Evolutionary conservation across 164 flowering plant genomes (phyloP).

Genomic region (Cinnamomum chago): DNA sequence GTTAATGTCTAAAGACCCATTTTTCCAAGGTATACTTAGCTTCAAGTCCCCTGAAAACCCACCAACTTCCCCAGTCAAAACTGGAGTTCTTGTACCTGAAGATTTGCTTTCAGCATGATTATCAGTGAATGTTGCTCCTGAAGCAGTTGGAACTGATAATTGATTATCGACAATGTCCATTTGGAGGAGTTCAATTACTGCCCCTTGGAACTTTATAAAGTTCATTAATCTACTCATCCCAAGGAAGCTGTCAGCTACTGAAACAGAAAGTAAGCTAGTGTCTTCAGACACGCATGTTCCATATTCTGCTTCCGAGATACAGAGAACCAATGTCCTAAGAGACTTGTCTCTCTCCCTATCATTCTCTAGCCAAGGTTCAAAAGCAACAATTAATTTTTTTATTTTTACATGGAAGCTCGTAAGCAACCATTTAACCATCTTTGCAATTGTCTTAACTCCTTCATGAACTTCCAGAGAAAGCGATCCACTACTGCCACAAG

Average conservation of each 20-base stretch:
- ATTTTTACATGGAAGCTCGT: constrained; percentile 74
- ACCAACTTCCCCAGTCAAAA: constrained; percentile 62
- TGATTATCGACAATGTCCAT: constrained; percentile 41
- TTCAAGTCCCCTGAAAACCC: constrained; percentile 79
- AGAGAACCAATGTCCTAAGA: constrained; percentile 49
- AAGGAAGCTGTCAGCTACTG: constrained; percentile 45
- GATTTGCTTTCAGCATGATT: constrained; percentile 24
- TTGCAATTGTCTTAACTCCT: constrained; percentile 91
- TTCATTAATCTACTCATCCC: constrained; percentile 60
- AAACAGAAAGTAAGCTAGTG: constrained; percentile 19
- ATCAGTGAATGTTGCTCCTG: constrained; percentile 28
- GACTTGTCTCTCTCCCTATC: constrained; percentile 26
- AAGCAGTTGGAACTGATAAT: constrained; percentile 16
- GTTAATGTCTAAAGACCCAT: constrained; percentile 78
- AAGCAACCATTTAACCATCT: constrained; percentile 82
- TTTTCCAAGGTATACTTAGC: constrained; percentile 84
- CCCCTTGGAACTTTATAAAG: constrained; percentile 74
- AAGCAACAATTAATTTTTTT: constrained; percentile 70
- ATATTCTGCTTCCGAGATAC: constrained; percentile 62
- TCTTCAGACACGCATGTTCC: constrained; percentile 74
- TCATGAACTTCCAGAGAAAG: constrained; percentile 64
- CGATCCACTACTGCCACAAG: constrained; percentile 22
- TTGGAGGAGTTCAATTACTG: constrained; percentile 64
- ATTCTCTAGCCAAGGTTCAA: constrained; percentile 51
- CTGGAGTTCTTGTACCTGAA: constrained; percentile 34